phyloP scores from a whole-genome alignment of 2,329 filamentous ascomycete species.

The Zasmidium angulare region DNA sequence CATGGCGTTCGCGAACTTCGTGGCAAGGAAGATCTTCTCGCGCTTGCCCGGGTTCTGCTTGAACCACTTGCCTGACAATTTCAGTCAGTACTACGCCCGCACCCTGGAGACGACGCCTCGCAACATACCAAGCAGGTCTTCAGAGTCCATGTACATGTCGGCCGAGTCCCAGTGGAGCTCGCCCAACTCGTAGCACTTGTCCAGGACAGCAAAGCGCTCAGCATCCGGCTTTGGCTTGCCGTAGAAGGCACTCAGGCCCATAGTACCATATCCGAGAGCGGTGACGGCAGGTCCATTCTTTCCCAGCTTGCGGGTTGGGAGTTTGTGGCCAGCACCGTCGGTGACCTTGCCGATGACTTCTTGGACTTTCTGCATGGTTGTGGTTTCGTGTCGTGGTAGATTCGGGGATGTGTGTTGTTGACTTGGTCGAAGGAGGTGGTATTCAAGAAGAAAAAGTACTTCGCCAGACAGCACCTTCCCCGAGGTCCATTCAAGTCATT shows the following conservation, averaged over 20 bases:
- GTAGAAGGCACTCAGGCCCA: conserved; percentile 53
- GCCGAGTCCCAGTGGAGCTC: conserved; percentile 53
- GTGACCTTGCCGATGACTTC: conserved; percentile 24
- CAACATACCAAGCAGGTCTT: conserved; percentile 46
- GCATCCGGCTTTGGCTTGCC: conserved; percentile 49
- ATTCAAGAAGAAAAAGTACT: not conserved
- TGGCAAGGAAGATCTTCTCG: conserved; percentile 51
- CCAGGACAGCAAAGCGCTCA: conserved; percentile 53
- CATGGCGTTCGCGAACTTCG: conserved; percentile 51
- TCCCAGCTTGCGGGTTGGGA: conserved; percentile 51
- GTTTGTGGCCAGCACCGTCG: conserved; percentile 29
- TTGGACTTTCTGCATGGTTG: conserved; percentile 19
- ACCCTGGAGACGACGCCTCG: not conserved
- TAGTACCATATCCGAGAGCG: conserved; percentile 54
- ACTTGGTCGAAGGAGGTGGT: not conserved
- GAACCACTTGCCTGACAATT: conserved; percentile 35
- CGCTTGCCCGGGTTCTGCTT: conserved; percentile 48
- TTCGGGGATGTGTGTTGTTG: not conserved
- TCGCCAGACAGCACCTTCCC: not conserved
- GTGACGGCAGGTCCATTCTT: conserved; percentile 54
- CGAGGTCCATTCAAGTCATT: not conserved
- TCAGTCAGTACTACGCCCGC: not conserved
- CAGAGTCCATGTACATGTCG: conserved; percentile 42
- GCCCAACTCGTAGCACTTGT: conserved; percentile 52
- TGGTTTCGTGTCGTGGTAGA: not conserved